A percentile compares a stretch with the other conserved stretches of the same genome.
Conservation (phyloP, 2,329 filamentous ascomycete species). For the Epichloe typhina region DNA sequence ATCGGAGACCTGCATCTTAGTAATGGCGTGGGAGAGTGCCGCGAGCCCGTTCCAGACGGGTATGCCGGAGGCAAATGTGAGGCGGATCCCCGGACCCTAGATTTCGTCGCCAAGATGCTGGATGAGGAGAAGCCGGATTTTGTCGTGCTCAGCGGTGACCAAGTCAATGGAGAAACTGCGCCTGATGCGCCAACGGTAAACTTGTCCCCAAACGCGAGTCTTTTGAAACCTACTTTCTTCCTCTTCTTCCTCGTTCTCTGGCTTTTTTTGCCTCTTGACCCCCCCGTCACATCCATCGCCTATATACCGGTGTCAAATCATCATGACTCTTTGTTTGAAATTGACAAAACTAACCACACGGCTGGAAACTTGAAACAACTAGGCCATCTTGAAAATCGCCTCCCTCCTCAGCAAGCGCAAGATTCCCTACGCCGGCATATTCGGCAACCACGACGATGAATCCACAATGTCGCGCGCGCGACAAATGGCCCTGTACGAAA, state of each 20-base stretch:
- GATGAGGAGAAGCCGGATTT: constrained; percentile 91
- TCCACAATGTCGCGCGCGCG: constrained; percentile 60
- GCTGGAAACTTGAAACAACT: neutral
- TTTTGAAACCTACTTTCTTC: neutral
- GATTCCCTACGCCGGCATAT: constrained; percentile 87
- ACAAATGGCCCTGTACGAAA: constrained; percentile 78
- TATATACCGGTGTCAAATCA: neutral
- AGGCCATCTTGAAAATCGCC: constrained; percentile 88
- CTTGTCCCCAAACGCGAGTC: neutral
- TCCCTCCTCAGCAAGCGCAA: constrained; percentile 73
- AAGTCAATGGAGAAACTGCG: constrained; percentile 87
- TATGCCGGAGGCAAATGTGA: constrained; percentile 69
- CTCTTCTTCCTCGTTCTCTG: neutral
- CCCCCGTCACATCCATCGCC: too few relatives aligned
- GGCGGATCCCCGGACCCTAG: constrained; percentile 79
- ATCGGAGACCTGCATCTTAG: constrained; percentile 88
- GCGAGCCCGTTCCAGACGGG: constrained; percentile 68
- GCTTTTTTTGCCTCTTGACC: neutral
- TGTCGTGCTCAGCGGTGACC: constrained; percentile 83
- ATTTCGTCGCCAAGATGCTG: constrained; percentile 71
- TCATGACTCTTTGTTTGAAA: constrained; percentile 10
- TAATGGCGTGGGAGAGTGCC: constrained; percentile 74
- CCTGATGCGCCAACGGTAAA: constrained; percentile 74
- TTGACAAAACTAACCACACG: neutral
- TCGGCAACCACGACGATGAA: constrained; percentile 97